Evolutionary conservation across 345 rosid genomes (phyloP), one percentile per base, ranked within the genome.

Genomic region (Eutrema japonicum): DNA sequence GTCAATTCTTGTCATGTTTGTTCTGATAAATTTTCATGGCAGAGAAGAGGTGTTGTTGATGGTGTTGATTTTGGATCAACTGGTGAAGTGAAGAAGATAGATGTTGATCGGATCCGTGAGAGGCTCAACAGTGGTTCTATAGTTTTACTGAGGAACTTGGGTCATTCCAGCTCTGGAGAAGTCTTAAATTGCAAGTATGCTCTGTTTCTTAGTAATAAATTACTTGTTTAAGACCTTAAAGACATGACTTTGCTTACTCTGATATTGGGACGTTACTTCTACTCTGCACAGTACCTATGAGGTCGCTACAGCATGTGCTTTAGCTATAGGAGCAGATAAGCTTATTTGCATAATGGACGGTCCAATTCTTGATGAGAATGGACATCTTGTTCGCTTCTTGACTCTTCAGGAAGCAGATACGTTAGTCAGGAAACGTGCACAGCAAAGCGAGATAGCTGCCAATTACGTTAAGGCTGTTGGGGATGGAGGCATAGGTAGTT

Each of bases 301-400:
- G 85, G 98, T 94, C 41, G 98, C 98, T 55, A 94, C 98, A 22
- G 97, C 98, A 35, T 94, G 98, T 85, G 98, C 98, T 59, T 76
- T 89, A 70, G 96, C 98, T 37, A 86, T 94, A 79, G 93, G 84
- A 62, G 98, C 97, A 68, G 97, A 94, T 75, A 94, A 94, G 82
- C 98, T 94, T 83, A 89, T 94, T 48, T 89, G 96, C 73, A 74
- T 89, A 59, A 86, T 89, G 76, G 97, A 94, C 64, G 98, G 96
- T 71, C 96, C 96, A n/a, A 87, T 94, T 72, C 78, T 82, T 37
- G 96, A 91, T 69, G 97, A 91, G 77, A 86, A 76, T 78, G 91
- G 89, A 45, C 96, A 79, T 75, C 97, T 88, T 62, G 84, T 94
- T 66, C 88, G 89, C 61, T 94, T 89, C 78, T 87, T 94, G 83